Evolutionary conservation across 2,329 filamentous ascomycete genomes (phyloP).

Genomic region (Rhynchosporium agropyri): DNA sequence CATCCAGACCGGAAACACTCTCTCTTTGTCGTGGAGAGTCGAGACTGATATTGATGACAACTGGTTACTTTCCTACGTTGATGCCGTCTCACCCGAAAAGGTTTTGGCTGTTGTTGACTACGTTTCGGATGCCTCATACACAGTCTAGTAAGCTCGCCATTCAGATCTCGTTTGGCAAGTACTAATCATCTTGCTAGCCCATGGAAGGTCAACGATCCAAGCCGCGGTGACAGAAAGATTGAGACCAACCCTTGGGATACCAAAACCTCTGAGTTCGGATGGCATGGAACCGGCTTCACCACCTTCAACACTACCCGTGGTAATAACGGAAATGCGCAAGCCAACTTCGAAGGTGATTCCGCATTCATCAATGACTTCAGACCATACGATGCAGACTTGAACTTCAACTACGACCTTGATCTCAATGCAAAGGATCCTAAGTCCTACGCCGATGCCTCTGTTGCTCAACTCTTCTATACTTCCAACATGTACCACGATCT

Average conservation of each 20-base stretch:
- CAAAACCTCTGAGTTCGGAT: slow-evolving; percentile 10
- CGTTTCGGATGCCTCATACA: slow-evolving; percentile 17
- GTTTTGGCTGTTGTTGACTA: slow-evolving; percentile 18
- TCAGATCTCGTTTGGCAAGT: not conserved
- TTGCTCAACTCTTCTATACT: slow-evolving; percentile 18
- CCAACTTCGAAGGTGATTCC: slow-evolving; percentile 12
- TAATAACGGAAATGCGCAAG: slow-evolving; percentile 18
- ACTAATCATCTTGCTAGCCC: slow-evolving; percentile 5
- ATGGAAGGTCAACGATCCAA: slow-evolving; percentile 12
- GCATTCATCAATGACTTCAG: slow-evolving; percentile 9
- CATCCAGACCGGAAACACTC: slow-evolving; percentile 8
- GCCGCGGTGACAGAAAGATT: not conserved
- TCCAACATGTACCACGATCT: slow-evolving; percentile 19
- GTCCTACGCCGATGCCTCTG: slow-evolving; percentile 8
- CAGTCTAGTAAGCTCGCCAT: slow-evolving; percentile 7
- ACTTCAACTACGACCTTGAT: slow-evolving; percentile 11
- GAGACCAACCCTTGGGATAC: slow-evolving; percentile 15
- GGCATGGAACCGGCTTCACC: slow-evolving; percentile 10
- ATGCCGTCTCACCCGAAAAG: slow-evolving; percentile 13
- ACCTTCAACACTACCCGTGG: slow-evolving; percentile 15
- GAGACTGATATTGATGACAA: slow-evolving; percentile 19
- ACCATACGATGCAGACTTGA: slow-evolving; percentile 4
- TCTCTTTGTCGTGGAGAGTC: slow-evolving; percentile 14
- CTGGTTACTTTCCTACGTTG: slow-evolving; percentile 16
- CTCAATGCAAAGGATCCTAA: slow-evolving; percentile 14